These are phyloP conservation scores for Xylariaceae sp. DNA, from an alignment of 2,329 filamentous ascomycete species.

Conservation along the genomic window DNA sequence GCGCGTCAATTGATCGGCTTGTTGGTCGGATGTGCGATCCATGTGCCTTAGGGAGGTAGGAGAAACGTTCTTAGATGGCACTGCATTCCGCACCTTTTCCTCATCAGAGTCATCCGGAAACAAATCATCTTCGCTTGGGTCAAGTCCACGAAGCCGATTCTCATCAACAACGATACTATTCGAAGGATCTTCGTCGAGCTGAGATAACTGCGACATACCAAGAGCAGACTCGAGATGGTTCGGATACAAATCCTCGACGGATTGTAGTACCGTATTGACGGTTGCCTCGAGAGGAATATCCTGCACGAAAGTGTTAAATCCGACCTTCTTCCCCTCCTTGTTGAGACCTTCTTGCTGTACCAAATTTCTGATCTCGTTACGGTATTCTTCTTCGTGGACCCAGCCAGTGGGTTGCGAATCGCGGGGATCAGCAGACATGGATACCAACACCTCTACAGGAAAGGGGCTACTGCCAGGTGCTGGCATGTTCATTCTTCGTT, in stretches of 20 bases:
- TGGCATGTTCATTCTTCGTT: conserved; percentile 63
- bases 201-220: conserved; percentile 34
- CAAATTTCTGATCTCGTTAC: conserved; percentile 61
- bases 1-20: neutral
- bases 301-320: conserved; percentile 66
- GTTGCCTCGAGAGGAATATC: conserved; percentile 49
- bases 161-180: conserved; percentile 65
- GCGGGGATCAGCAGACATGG: conserved; percentile 82
- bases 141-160: conserved; percentile 46
- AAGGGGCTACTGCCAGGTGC: conserved; percentile 73
- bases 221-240: conserved; percentile 55
- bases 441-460: conserved; percentile 74
- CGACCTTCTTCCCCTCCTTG: conserved; percentile 41
- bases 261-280: conserved; percentile 76
- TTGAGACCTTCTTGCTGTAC: conserved; percentile 61
- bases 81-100: conserved; percentile 31
- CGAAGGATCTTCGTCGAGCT: conserved; percentile 31
- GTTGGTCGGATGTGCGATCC: neutral
- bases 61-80: conserved; percentile 7
- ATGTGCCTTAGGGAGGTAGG: neutral
- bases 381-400: conserved; percentile 88
- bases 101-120: conserved; percentile 54
- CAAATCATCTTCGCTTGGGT: conserved; percentile 47
- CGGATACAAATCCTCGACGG: conserved; percentile 83
- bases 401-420: conserved; percentile 73